Percentiles rank a stretch among this genome's conserved stretches.
These are phyloP conservation scores for Hypoxylon rubiginosum DNA, from an alignment of 2,329 filamentous ascomycete genomes.

Conservation along the genomic window DNA sequence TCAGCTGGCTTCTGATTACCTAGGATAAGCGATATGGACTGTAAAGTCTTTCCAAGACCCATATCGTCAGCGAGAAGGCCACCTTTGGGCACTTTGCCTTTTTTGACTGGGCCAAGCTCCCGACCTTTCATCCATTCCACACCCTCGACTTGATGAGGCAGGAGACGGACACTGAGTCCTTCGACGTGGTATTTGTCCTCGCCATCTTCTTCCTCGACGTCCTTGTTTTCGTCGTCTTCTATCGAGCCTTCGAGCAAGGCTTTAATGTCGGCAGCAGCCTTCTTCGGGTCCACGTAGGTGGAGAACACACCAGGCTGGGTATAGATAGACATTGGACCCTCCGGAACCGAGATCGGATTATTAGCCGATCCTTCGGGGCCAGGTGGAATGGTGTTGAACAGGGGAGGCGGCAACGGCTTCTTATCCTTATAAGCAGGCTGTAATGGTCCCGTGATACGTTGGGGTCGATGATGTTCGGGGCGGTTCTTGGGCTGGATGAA, in stretches of 20 bases:
- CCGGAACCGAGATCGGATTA: conserved; percentile 50
- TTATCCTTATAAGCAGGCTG: conserved; percentile 63
- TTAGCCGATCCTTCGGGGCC: conserved; percentile 46
- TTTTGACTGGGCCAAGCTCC: conserved; percentile 87
- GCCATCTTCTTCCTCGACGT: conserved; percentile 61
- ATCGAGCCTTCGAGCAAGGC: conserved; percentile 85
- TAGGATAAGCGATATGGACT: conserved; percentile 90
- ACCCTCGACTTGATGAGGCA: conserved; percentile 95
- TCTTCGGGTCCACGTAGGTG: conserved; percentile 77
- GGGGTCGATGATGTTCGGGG: conserved; percentile 69
- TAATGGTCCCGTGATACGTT: conserved; percentile 62
- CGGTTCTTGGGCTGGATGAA: conserved; percentile 68
- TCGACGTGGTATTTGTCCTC: conserved; percentile 74
- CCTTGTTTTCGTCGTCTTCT: conserved; percentile 74
- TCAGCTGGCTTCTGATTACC: conserved; percentile 80
- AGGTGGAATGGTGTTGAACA: conserved; percentile 61
- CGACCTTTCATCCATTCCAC: conserved; percentile 96
- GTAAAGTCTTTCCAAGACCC: conserved; percentile 96
- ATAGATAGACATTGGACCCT: conserved; percentile 51
- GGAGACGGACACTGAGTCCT: conserved; percentile 86
- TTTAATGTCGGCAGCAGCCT: conserved; percentile 83
- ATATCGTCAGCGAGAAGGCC: conserved; percentile 98
- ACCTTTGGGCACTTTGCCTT: conserved; percentile 85
- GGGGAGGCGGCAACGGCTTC: conserved; percentile 60
- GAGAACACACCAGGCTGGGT: conserved; percentile 60